A percentile compares a stretch with the other conserved stretches of the same genome.
These are phyloP conservation scores for Pseudogymnoascus sp. DNA, from an alignment of 2,329 filamentous ascomycete species.

Conservation along the genomic window DNA sequence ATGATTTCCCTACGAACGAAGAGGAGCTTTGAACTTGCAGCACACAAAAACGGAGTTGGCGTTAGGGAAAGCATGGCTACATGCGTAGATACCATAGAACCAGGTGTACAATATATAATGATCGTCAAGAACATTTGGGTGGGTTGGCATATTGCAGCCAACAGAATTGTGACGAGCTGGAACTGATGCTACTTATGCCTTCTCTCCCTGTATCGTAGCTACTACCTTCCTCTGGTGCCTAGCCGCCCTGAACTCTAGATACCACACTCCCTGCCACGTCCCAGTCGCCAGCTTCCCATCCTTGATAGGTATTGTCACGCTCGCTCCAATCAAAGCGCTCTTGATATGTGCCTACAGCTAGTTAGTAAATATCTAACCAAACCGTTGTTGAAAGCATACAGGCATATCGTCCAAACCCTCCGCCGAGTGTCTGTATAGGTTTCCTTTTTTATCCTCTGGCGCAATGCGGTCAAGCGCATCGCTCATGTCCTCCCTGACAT, in stretches of 20 bases:
- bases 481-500: slow-evolving; percentile 90
- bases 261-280: slow-evolving; percentile 88
- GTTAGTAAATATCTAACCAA: neutral
- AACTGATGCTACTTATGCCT: slow-evolving; percentile 31
- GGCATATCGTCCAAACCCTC: slow-evolving; percentile 96
- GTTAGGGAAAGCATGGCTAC: slow-evolving; percentile 5
- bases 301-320: slow-evolving; percentile 82
- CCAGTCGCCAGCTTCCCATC: slow-evolving; percentile 69
- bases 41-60: slow-evolving; percentile 3
- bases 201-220: slow-evolving; percentile 90
- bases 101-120: slow-evolving; percentile 8
- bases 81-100: slow-evolving; percentile 4
- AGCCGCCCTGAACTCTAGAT: slow-evolving; percentile 79
- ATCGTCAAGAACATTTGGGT: neutral
- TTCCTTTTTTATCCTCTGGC: slow-evolving; percentile 68
- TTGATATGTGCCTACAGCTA: slow-evolving; percentile 77
- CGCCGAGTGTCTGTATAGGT: slow-evolving; percentile 76
- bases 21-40: neutral
- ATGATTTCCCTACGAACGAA: slow-evolving; percentile 28
- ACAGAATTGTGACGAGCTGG: neutral
- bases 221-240: slow-evolving; percentile 77
- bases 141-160: neutral
- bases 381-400: slow-evolving; percentile 38
- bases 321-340: slow-evolving; percentile 79
- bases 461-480: slow-evolving; percentile 88